Evolutionary conservation across 139 green algal species (phyloP).

Genomic region (Micractinium conductrix): DNA sequence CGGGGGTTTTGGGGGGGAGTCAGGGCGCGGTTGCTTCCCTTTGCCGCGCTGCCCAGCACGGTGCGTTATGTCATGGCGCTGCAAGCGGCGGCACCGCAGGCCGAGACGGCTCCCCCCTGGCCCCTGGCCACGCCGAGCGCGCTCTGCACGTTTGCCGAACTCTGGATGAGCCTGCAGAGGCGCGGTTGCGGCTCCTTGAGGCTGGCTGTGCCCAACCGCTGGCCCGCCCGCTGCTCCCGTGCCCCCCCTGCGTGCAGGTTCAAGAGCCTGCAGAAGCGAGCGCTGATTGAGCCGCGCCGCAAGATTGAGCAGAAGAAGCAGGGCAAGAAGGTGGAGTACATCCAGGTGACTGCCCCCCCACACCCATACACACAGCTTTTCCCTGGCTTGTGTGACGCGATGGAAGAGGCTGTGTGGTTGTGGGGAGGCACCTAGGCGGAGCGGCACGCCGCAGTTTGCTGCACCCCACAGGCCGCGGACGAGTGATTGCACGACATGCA

Average conservation of each 20-base stretch:
- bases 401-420: neutral
- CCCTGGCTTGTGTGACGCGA: neutral
- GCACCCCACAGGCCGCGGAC: too few relatives aligned
- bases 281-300: slow-evolving; percentile 81
- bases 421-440: too few relatives aligned
- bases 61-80: neutral
- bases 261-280: slow-evolving; percentile 83
- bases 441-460: too few relatives aligned
- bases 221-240: too few relatives aligned
- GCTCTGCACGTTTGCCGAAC: too few relatives aligned
- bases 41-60: neutral
- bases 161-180: neutral
- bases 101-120: too few relatives aligned
- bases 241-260: slow-evolving; percentile 57
- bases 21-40: neutral
- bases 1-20: neutral
- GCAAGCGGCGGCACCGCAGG: neutral
- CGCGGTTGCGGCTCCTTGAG: neutral
- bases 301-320: slow-evolving; percentile 50
- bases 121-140: too few relatives aligned
- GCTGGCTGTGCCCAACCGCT: neutral
- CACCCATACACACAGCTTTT: neutral
- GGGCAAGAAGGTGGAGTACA: slow-evolving; percentile 51
- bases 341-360: neutral
- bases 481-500: too few relatives aligned